Base-by-base conservation (phyloP, 495 filamentous ascomycete genomes). In the Hypoxylon cercidicola region DNA sequence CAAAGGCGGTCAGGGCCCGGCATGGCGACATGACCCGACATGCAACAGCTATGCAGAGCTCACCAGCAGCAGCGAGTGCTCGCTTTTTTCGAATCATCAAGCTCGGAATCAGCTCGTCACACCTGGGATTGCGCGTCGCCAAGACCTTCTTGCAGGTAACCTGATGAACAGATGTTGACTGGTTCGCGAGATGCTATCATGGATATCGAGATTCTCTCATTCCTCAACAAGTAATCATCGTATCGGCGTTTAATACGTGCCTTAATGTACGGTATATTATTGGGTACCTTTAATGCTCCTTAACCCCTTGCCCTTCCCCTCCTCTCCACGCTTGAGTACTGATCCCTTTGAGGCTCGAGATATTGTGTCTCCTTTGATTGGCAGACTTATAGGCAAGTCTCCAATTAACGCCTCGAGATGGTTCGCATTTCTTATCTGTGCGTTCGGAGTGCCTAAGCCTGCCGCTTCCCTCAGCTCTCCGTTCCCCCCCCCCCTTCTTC, bases 81-180 rank as follows among this genome's bases (percentile, higher is more conserved):
- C 25, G 30, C 8, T 7, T 32, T 54, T 61, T 74, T 72, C 71
- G 69, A 74, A 74, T 74, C 71, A 74, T 41, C 49, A 55, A 47
- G 46, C 51, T 30, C 50, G 52, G 62, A 72, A 65, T 52, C 56
- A 35, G 60, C 66, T 70, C 69, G 66, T 74, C 71, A 74, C 71
- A 74, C 66, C 71, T 71, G 57, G 71, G 71, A 74, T 74, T 66
- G 69, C 69, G 71, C 71, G 66, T 74, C 69, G 71, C 71, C 71
- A 74, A 74, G 71, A 72, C 52, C 28, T 48, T 44, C 52, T 19
- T 72, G 51, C 62, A 64, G 66, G 44, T 62, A 55, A 50, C 60
- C 34, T 58, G 50, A 54, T 49, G 48, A 46, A 15, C 18, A 40
- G 21, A 62, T 60, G 51, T 44, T 25, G 5, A 3, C 7, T 28